phyloP scores from a whole-genome alignment of 257 asterid species.

The Oldenlandia corymbosa region DNA sequence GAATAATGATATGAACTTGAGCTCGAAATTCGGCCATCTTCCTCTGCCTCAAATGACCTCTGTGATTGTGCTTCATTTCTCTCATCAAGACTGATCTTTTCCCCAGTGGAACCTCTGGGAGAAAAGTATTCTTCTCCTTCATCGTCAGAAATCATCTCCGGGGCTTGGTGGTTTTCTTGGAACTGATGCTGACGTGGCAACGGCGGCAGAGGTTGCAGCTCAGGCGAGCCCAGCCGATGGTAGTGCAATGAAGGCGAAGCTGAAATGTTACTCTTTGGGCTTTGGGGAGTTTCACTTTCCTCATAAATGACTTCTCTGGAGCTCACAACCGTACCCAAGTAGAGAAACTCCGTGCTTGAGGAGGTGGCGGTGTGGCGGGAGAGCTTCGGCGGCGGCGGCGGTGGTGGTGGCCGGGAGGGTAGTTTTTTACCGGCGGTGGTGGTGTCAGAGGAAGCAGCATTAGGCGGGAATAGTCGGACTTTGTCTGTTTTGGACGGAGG shows the following conservation, averaged over 20 bases:
- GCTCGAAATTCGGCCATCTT: slow-evolving; percentile 26
- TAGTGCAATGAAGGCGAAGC: slow-evolving; percentile 18
- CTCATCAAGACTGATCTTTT: slow-evolving; percentile 29
- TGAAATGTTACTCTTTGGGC: slow-evolving; percentile 9
- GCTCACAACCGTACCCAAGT: slow-evolving; percentile 65
- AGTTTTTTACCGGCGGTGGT: slow-evolving; percentile 32
- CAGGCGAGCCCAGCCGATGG: slow-evolving; percentile 71
- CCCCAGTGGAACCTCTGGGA: slow-evolving; percentile 52
- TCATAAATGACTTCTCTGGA: slow-evolving; percentile 38
- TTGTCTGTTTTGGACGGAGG: slow-evolving; percentile 40
- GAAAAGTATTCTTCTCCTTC: slow-evolving; percentile 64
- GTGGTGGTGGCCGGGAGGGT: slow-evolving; percentile 42
- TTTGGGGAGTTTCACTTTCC: not conserved
- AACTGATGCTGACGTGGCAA: slow-evolving; percentile 64
- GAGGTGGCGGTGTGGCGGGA: slow-evolving; percentile 45
- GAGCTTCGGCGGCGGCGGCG: slow-evolving; percentile 22
- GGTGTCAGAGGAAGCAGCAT: slow-evolving; percentile 43
- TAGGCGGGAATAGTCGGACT: slow-evolving; percentile 63
- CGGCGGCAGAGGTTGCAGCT: slow-evolving; percentile 88
- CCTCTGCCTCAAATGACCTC: slow-evolving; percentile 4
- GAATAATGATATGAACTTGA: slow-evolving; percentile 27
- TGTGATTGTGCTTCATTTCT: slow-evolving; percentile 13
- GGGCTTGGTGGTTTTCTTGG: slow-evolving; percentile 22
- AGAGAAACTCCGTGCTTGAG: slow-evolving; percentile 67
- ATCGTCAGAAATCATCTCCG: slow-evolving; percentile 23